These are phyloP conservation scores for Coemansia guatemalensis DNA, from an alignment of 192 early-diverging fungal genomes.

Conservation along the genomic window DNA sequence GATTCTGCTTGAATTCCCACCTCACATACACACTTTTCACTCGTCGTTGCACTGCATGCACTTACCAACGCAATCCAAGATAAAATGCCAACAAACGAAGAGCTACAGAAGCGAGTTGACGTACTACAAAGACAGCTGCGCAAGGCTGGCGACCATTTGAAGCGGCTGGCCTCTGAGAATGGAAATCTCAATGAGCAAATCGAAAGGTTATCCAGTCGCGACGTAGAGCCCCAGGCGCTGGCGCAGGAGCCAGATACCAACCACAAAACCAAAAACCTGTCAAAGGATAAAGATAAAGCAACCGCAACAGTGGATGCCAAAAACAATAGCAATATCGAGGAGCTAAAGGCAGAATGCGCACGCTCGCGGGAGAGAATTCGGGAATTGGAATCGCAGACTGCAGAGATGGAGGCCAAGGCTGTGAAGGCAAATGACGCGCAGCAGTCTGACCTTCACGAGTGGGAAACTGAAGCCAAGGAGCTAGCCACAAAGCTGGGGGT, in stretches of 20 bases:
- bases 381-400: conserved; percentile 25
- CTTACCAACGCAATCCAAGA: background rate
- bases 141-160: conserved; percentile 54
- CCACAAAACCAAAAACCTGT: conserved; percentile 1
- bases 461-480: conserved; percentile 35
- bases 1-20: background rate
- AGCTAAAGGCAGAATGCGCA: conserved; percentile 9
- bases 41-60: background rate
- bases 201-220: conserved; percentile 39
- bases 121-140: conserved; percentile 51
- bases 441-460: conserved; percentile 20
- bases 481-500: conserved; percentile 29
- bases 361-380: conserved; percentile 17
- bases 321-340: background rate
- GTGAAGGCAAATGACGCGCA: background rate
- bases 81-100: conserved; percentile 35
- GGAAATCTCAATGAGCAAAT: conserved; percentile 46
- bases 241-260: conserved; percentile 19
- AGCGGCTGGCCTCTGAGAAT: conserved; percentile 57
- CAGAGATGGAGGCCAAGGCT: conserved; percentile 3
- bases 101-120: conserved; percentile 50
- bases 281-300: conserved; percentile 5
- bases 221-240: conserved; percentile 25
- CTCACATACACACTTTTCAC: background rate
- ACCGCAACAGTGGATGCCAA: conserved; percentile 18